Percentiles rank a stretch among this genome's conserved stretches.
Conservation (phyloP, 495 filamentous ascomycete species). For the Aspergillus nidulans region DNA sequence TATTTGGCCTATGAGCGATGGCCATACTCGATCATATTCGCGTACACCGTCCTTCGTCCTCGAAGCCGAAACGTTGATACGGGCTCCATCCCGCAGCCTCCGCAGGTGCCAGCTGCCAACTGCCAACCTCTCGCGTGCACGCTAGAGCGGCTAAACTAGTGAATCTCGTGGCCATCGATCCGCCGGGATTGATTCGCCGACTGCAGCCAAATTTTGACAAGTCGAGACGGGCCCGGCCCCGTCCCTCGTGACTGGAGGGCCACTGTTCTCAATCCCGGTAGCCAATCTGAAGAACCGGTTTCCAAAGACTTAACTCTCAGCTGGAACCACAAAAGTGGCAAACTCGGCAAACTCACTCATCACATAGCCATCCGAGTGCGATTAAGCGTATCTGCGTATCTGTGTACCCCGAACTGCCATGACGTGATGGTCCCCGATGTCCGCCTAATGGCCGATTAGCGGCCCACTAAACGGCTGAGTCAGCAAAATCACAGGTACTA, state of each 20-base stretch:
- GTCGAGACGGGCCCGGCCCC: not conserved
- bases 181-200: not conserved
- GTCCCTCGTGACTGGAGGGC: not conserved
- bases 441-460: not conserved
- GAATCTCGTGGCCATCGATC: not conserved
- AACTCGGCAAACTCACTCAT: not conserved
- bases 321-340: constrained; percentile 3
- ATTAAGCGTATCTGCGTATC: not conserved
- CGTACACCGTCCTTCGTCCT: no score
- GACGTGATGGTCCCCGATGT: not conserved
- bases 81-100: no score
- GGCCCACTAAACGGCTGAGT: not conserved
- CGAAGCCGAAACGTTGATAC: not conserved
- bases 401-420: not conserved
- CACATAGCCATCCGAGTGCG: not conserved
- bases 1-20: not conserved
- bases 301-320: not conserved
- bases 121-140: not conserved
- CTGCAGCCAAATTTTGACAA: not conserved
- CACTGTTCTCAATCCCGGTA: not conserved
- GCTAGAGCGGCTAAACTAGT: no score
- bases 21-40: not conserved
- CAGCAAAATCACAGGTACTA: not conserved
- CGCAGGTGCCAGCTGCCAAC: not conserved
- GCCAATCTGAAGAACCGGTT: not conserved